Conservation (phyloP, 140 eudicot species). For the Bidens hawaiensis region DNA sequence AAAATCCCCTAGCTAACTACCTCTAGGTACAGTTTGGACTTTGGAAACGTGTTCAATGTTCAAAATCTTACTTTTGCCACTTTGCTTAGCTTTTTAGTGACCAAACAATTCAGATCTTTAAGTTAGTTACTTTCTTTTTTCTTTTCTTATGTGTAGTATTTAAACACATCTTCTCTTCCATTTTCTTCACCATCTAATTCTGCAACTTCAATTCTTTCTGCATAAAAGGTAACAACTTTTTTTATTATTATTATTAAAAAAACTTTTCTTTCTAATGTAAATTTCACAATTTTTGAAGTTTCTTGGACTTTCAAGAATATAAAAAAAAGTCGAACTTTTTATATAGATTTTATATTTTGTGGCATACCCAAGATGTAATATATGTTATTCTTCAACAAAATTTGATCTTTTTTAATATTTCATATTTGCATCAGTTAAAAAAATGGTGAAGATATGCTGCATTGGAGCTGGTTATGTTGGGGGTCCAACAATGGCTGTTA, state of each 20-base stretch:
- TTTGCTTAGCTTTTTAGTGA: slow-evolving; percentile 51
- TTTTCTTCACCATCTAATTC: neutral
- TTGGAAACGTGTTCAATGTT: slow-evolving; percentile 52
- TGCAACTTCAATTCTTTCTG: slow-evolving; percentile 24
- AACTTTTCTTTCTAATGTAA: neutral
- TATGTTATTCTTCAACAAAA: neutral
- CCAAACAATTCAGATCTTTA: slow-evolving; percentile 26
- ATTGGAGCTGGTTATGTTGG: slow-evolving; percentile 87
- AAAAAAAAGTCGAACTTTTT: neutral
- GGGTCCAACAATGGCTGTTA: slow-evolving; percentile 78
- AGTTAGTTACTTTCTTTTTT: neutral
- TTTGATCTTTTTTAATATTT: slow-evolving; percentile 1
- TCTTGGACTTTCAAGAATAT: neutral
- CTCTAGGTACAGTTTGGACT: slow-evolving; percentile 37
- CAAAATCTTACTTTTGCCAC: slow-evolving; percentile 44
- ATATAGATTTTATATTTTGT: slow-evolving; percentile 23
- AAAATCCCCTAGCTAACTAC: slow-evolving; percentile 40
- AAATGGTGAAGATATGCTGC: slow-evolving; percentile 78
- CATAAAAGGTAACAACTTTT: slow-evolving; percentile 19
- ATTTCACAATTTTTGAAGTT: neutral
- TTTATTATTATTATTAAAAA: neutral
- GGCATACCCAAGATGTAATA: slow-evolving; percentile 7
- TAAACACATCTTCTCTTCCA: slow-evolving; percentile 29
- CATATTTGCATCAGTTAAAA: slow-evolving; percentile 4
- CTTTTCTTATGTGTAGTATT: slow-evolving; percentile 33